These are phyloP conservation scores for Botrytis hyacinthi DNA, from an alignment of 2,329 filamentous ascomycete genomes.

Conservation along the genomic window DNA sequence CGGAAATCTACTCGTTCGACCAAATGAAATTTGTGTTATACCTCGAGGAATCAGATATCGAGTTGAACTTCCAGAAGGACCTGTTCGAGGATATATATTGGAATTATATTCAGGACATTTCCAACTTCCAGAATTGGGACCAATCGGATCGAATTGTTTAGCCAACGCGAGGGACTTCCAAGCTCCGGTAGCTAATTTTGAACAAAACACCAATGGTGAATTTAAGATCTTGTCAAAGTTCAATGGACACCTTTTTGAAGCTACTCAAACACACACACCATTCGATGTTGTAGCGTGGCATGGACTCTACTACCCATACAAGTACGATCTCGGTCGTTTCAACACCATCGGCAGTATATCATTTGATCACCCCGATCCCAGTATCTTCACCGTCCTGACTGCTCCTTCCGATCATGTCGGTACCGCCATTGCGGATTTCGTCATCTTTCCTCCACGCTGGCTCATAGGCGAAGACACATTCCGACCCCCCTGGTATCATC, in stretches of 20 bases:
- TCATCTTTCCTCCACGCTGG: conserved; percentile 65
- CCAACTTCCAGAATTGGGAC: conserved; percentile 67
- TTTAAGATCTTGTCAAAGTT: conserved; percentile 62
- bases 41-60: conserved; percentile 73
- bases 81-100: conserved; percentile 69
- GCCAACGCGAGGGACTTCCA: conserved; percentile 76
- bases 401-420: conserved; percentile 54
- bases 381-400: conserved; percentile 69
- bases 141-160: conserved; percentile 72
- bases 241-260: conserved; percentile 63
- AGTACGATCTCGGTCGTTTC: conserved; percentile 78
- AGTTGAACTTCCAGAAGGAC: conserved; percentile 61
- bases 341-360: conserved; percentile 71
- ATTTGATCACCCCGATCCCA: conserved; percentile 76
- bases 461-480: conserved; percentile 60
- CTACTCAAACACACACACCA: conserved; percentile 66
- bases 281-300: conserved; percentile 82
- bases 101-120: conserved; percentile 75
- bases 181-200: conserved; percentile 66
- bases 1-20: conserved; percentile 70
- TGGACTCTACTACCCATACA: conserved; percentile 76
- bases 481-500: conserved; percentile 62
- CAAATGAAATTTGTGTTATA: conserved; percentile 75
- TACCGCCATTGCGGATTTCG: conserved; percentile 61
- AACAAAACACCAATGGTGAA: conserved; percentile 50